Conservation (phyloP, 495 filamentous ascomycete genomes). For the Glonium stellatum region DNA sequence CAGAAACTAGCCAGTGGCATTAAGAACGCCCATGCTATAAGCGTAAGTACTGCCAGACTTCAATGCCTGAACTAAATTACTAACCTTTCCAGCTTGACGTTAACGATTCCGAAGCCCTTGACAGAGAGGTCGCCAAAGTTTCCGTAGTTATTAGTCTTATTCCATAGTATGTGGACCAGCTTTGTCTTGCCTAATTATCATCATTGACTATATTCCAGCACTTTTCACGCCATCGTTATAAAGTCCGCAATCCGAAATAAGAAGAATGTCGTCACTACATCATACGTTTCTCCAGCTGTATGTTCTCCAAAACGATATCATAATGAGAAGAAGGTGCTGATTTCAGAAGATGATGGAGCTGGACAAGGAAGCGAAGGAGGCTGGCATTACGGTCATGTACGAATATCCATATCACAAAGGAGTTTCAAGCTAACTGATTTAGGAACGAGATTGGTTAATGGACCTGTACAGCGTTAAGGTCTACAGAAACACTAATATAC, state of each 20-base stretch:
- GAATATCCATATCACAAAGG: conserved; percentile 40
- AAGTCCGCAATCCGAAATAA: conserved; percentile 89
- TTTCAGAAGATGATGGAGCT: conserved; percentile 64
- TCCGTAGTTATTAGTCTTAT: conserved; percentile 65
- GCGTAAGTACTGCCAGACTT: conserved; percentile 8
- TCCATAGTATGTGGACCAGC: conserved; percentile 50
- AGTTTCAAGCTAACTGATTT: neutral
- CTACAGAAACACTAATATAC: neutral
- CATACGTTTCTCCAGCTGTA: conserved; percentile 74
- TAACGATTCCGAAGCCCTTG: conserved; percentile 61
- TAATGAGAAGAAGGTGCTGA: neutral
- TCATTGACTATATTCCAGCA: conserved; percentile 33
- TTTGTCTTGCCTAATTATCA: neutral
- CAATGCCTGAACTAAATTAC: neutral
- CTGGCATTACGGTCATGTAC: conserved; percentile 96
- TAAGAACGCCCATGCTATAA: conserved; percentile 49
- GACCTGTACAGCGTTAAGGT: neutral
- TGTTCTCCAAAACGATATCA: neutral
- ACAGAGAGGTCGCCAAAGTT: conserved; percentile 67
- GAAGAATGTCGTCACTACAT: conserved; percentile 96
- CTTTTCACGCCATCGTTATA: conserved; percentile 82
- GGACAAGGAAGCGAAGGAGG: conserved; percentile 73
- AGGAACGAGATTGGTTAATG: neutral
- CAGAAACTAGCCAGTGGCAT: conserved; percentile 66
- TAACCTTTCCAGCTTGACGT: conserved; percentile 77